Conservation (phyloP, 352 stramenopile species). For the Globisporangium mamillatum region DNA sequence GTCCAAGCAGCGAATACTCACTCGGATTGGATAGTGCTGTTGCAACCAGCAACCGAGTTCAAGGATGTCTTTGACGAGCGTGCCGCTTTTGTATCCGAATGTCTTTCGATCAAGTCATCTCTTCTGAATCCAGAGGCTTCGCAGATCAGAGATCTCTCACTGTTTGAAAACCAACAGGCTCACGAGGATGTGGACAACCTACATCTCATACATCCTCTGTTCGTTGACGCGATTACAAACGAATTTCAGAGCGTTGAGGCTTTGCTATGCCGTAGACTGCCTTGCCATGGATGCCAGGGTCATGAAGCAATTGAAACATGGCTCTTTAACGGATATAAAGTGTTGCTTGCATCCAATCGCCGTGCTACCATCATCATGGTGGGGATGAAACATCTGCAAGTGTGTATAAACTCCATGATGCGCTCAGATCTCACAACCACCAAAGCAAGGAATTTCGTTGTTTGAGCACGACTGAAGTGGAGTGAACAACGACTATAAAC, state of each 20-base stretch:
- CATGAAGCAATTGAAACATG: no score
- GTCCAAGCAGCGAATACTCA: not conserved
- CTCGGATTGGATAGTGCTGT: not conserved
- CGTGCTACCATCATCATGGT: no score
- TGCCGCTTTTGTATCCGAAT: not conserved
- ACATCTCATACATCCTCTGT: not conserved
- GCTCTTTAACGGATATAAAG: no score
- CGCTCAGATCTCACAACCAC: not conserved
- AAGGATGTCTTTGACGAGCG: not conserved
- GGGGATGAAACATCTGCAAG: no score
- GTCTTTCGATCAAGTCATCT: not conserved
- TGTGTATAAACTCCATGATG: no score
- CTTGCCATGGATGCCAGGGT: no score
- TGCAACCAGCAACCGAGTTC: not conserved
- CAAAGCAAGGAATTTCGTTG: not conserved
- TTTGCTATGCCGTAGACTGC: not conserved
- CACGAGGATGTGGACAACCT: not conserved
- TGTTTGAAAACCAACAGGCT: not conserved
- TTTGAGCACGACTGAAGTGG: not conserved
- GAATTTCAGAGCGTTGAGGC: not conserved
- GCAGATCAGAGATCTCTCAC: not conserved
- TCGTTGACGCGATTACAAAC: not conserved
- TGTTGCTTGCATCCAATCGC: no score
- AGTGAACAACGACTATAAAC: not conserved
- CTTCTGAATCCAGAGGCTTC: no score